These are phyloP conservation scores for Ceratocystis smalleyi DNA, from an alignment of 2,329 filamentous ascomycete genomes.

Conservation along the genomic window DNA sequence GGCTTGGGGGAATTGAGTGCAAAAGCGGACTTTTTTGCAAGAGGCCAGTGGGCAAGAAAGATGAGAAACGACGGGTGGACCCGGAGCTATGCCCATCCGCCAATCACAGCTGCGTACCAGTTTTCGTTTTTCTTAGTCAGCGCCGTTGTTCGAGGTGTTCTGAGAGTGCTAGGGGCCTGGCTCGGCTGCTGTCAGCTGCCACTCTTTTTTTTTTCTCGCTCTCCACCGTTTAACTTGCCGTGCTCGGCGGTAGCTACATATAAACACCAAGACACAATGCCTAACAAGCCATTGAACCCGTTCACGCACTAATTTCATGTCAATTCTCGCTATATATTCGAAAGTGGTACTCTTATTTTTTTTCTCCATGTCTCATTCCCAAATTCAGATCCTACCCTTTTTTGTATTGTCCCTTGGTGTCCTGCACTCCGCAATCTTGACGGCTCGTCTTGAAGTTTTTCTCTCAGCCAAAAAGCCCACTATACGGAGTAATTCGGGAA, in stretches of 20 bases:
- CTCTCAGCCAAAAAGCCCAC: conserved; percentile 8
- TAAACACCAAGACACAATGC: neutral
- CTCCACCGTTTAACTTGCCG: conserved; percentile 12
- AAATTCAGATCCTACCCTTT: conserved; percentile 1
- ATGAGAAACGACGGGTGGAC: conserved; percentile 17
- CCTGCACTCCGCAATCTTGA: neutral
- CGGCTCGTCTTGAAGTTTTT: conserved; percentile 9
- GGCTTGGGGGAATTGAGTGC: conserved; percentile 17
- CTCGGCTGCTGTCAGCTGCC: conserved; percentile 1
- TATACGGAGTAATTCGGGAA: conserved; percentile 16
- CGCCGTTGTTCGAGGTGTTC: neutral
- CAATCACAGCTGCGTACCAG: conserved; percentile 14
- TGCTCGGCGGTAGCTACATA: conserved; percentile 2
- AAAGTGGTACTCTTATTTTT: neutral
- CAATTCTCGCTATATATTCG: neutral
- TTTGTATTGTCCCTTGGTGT: neutral
- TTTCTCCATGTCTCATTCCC: neutral
- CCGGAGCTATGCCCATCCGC: conserved; percentile 14
- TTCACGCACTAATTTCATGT: neutral
- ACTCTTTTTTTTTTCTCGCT: conserved; percentile 13
- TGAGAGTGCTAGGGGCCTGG: neutral
- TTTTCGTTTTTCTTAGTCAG: conserved; percentile 16
- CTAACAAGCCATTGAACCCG: conserved; percentile 3
- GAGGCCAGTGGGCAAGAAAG: conserved; percentile 17
- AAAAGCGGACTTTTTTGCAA: conserved; percentile 18